A percentile compares a stretch with the other conserved stretches of the same genome.
phyloP scores from a whole-genome alignment of 345 rosid genomes.

The Melastoma malabathricum region DNA sequence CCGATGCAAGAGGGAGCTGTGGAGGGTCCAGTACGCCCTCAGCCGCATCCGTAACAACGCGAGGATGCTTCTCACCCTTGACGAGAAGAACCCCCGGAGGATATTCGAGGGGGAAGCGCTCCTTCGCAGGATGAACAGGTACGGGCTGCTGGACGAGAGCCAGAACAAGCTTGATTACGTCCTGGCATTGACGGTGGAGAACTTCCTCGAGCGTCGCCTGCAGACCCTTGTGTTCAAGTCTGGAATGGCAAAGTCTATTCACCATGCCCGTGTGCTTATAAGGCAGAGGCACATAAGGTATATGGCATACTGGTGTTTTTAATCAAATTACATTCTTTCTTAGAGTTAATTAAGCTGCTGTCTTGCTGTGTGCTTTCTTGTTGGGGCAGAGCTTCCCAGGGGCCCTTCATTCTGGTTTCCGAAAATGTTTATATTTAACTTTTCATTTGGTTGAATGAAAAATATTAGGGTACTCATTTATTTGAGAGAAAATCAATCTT shows the following conservation, averaged over 20 bases:
- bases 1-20: conserved; percentile 39
- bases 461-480: too few relatives aligned
- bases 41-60: conserved; percentile 45
- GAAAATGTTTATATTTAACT: too few relatives aligned
- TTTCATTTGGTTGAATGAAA: too few relatives aligned
- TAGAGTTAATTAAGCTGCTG: background rate
- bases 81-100: conserved; percentile 40
- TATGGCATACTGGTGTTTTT: background rate
- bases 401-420: too few relatives aligned
- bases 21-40: conserved; percentile 43
- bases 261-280: conserved; percentile 44
- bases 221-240: conserved; percentile 45
- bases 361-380: background rate
- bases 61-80: conserved; percentile 40
- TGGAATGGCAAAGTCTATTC: conserved; percentile 45
- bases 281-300: conserved; percentile 45
- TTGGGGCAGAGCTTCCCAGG: too few relatives aligned
- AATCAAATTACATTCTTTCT: background rate
- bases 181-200: conserved; percentile 37
- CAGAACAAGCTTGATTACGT: conserved; percentile 48
- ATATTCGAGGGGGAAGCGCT: conserved; percentile 43
- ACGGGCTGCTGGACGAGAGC: conserved; percentile 34
- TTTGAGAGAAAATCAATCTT: too few relatives aligned
- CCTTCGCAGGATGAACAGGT: conserved; percentile 35
- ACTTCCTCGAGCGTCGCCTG: conserved; percentile 41